Percentiles rank a stretch among this genome's conserved stretches.
These are phyloP conservation scores for Paramecium sexaurelia DNA, from an alignment of 73 alveolate genomes.

Conservation along the genomic window DNA sequence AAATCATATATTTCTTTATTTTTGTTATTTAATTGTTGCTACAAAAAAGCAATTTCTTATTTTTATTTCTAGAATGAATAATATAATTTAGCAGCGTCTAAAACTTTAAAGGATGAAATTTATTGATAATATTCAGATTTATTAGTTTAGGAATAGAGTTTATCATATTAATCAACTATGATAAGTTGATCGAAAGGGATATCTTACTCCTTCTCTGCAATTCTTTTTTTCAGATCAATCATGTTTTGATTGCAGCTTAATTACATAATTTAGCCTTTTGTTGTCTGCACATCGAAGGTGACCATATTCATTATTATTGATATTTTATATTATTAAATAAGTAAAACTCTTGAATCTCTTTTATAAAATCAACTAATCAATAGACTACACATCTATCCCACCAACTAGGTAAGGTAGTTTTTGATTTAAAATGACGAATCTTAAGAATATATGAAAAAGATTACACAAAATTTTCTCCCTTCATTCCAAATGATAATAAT, in stretches of 20 bases:
- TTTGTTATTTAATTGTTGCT: background rate
- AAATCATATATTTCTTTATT: background rate
- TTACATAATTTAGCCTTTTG: background rate
- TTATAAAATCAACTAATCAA: too few species aligned
- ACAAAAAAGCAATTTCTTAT: background rate
- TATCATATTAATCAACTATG: background rate
- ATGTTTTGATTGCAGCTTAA: background rate
- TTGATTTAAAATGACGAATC: too few species aligned
- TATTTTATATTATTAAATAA: background rate
- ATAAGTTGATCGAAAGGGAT: background rate
- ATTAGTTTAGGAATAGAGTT: background rate
- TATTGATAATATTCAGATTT: background rate
- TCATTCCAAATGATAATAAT: too few species aligned
- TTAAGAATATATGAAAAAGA: too few species aligned
- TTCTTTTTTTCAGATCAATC: background rate
- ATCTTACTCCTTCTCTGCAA: background rate
- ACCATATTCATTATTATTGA: background rate
- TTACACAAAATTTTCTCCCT: too few species aligned
- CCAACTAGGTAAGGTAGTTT: too few species aligned
- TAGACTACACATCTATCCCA: too few species aligned
- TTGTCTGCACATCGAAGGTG: background rate
- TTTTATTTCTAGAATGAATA: background rate
- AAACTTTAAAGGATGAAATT: background rate
- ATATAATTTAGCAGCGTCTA: background rate
- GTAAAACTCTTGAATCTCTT: background rate